Evolutionary conservation across 495 filamentous ascomycete species (phyloP), one percentile per base, ranked within the genome.

Genomic region (Aspergillus nidulans): DNA sequence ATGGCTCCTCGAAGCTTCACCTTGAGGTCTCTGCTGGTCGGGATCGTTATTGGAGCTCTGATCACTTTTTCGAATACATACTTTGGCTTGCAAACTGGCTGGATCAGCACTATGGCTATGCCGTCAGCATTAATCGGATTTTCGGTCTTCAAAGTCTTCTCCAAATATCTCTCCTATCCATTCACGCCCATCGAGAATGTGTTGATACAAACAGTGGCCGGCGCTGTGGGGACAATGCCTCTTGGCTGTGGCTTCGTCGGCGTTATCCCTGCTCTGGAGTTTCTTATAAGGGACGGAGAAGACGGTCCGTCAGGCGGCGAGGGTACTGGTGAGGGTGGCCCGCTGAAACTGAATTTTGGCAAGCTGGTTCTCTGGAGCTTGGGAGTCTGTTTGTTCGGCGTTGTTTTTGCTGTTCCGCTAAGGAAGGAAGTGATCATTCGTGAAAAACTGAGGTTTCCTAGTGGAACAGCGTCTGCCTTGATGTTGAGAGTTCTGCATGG

Each of bases 181-280:
- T 97, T 97, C 63, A 88, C 88, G 6, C 91, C 92, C 0, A 89
- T 97, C 24, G 95, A 99, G 71, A 99, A 99, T 68, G 95, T 98
- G 7, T 80, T 99, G 25, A 91, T 99, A 5, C 95, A 97, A 74
- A 96, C 91, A 4, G 92, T 99, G 38, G 94, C 95, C 0, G 92
- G 92, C 9, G 86, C 88, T 20, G 92, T 97, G 66, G 95, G 94
- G 0, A 96, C 92, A 4, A 97, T 97, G 94, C 95, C 95, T 5
- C 69, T 99, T 20, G 92, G 91, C 0, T 96, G 94, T 61, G 94
- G 94, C 1, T 97, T 97, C 65, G 92, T 98, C 8, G 94, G 90
- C 4, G 90, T 91, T 1, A 86, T 96, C 52, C 95, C 95, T 13
- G 95, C 95, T 2, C 76, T 99, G 76, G 87, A 96, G 59, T 96